Conservation (phyloP, 129 eudicot genomes). For the Flaveria brownii region DNA sequence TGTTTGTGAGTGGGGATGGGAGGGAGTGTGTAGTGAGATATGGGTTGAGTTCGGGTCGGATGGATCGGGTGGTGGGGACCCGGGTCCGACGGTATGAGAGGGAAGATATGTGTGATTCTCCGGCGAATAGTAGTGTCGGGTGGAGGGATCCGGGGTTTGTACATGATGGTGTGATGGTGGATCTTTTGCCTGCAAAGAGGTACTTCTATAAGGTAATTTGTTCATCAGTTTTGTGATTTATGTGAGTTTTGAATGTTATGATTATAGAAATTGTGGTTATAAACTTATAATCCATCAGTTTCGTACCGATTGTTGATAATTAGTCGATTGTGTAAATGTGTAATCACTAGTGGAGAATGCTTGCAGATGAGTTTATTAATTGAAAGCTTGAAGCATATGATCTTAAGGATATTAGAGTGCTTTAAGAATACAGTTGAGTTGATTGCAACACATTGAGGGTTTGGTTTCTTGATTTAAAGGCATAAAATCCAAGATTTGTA, state of each 20-base stretch:
- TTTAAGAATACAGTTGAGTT: not conserved
- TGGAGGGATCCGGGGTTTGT: constrained; percentile 98
- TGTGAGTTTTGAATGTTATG: no score
- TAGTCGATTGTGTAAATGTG: no score
- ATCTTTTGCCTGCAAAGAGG: constrained; percentile 58
- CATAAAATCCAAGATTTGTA: constrained; percentile 7
- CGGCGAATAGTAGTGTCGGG: constrained; percentile 79
- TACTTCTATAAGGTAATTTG: constrained; percentile 78
- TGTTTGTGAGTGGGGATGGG: constrained; percentile 81
- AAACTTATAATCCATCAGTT: no score
- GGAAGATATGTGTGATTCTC: constrained; percentile 91
- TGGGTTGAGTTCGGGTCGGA: constrained; percentile 44
- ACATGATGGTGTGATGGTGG: constrained; percentile 73
- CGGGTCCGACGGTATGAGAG: constrained; percentile 69
- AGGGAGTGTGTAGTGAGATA: constrained; percentile 63
- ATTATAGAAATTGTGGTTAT: no score
- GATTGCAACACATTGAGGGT: not conserved
- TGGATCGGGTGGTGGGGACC: constrained; percentile 52
- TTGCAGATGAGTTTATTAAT: no score
- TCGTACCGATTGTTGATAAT: no score
- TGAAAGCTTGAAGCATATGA: not conserved
- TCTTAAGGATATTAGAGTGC: not conserved
- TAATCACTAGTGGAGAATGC: no score
- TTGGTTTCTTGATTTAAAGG: constrained; percentile 9
- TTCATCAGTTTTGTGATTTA: not conserved